A percentile compares a stretch with the other conserved stretches of the same genome.
phyloP scores from a whole-genome alignment of 306 rosid species.

The Mimosa bimucronata region DNA sequence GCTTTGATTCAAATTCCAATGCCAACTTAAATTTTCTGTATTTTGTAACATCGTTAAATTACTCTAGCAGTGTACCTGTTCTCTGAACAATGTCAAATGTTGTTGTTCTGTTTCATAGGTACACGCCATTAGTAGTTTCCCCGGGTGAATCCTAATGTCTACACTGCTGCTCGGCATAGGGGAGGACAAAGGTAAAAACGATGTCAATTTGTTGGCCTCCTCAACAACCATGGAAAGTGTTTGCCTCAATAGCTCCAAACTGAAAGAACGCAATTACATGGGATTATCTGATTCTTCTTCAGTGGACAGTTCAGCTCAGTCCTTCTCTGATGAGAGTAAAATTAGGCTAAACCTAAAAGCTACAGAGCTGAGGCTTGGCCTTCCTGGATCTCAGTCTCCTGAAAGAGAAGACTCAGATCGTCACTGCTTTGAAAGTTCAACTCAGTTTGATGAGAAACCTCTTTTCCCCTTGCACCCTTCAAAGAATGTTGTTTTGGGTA shows the following conservation, averaged over 20 bases:
- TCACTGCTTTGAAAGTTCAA: constrained; percentile 49
- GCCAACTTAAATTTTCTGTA: constrained; percentile 2
- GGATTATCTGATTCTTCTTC: constrained; percentile 78
- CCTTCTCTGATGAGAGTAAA: constrained; percentile 52
- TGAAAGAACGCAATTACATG: constrained; percentile 81
- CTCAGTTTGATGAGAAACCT: constrained; percentile 67
- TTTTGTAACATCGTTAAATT: not conserved
- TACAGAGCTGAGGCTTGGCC: constrained; percentile 89
- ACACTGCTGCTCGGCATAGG: constrained; percentile 55
- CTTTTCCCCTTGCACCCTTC: constrained; percentile 70
- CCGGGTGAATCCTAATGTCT: constrained; percentile 56
- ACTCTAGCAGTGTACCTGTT: not conserved
- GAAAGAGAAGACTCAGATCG: constrained; percentile 52
- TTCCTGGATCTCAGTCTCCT: constrained; percentile 89
- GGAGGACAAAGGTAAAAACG: constrained; percentile 68
- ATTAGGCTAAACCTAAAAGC: constrained; percentile 72
- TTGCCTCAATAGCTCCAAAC: constrained; percentile 47
- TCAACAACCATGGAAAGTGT: constrained; percentile 57
- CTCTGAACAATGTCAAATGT: constrained; percentile 29
- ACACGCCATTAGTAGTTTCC: constrained; percentile 30
- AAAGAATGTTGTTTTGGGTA: constrained; percentile 66
- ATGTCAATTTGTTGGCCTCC: constrained; percentile 66
- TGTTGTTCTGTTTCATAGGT: constrained; percentile 36
- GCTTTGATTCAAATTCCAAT: constrained; percentile 4
- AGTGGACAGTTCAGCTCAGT: constrained; percentile 59